These are phyloP conservation scores for Backusella luteola DNA, from an alignment of 192 early-diverging fungal genomes.

Conservation along the genomic window DNA sequence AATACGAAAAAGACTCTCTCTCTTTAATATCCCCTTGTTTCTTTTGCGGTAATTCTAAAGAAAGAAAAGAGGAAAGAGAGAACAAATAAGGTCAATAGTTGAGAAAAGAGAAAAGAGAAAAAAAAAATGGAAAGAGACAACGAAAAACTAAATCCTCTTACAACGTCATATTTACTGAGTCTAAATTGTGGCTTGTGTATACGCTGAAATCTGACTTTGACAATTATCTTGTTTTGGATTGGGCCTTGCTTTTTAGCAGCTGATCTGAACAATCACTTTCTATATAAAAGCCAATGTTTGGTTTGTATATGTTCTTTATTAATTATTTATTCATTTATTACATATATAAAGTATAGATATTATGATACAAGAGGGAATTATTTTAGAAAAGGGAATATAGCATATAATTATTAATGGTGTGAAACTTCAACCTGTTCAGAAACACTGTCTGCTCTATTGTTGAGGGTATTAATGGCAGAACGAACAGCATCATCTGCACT, in stretches of 20 bases:
- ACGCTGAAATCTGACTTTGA: background rate
- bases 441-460: constrained; percentile 2
- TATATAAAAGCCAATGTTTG: too few species aligned
- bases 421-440: background rate
- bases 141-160: background rate
- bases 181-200: constrained; percentile 6
- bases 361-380: background rate
- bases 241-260: too few species aligned
- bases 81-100: background rate
- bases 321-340: background rate
- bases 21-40: background rate
- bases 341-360: background rate
- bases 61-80: background rate
- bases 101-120: background rate
- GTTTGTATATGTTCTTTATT: background rate
- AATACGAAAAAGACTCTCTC: background rate
- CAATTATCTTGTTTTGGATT: background rate
- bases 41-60: background rate
- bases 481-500: constrained; percentile 34
- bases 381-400: background rate
- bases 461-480: constrained; percentile 16
- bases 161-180: constrained; percentile 9
- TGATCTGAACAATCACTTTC: too few species aligned
- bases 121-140: background rate
- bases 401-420: background rate